These are phyloP conservation scores for Cochlearia excelsa DNA, from an alignment of 345 rosid genomes.

Conservation along the genomic window DNA sequence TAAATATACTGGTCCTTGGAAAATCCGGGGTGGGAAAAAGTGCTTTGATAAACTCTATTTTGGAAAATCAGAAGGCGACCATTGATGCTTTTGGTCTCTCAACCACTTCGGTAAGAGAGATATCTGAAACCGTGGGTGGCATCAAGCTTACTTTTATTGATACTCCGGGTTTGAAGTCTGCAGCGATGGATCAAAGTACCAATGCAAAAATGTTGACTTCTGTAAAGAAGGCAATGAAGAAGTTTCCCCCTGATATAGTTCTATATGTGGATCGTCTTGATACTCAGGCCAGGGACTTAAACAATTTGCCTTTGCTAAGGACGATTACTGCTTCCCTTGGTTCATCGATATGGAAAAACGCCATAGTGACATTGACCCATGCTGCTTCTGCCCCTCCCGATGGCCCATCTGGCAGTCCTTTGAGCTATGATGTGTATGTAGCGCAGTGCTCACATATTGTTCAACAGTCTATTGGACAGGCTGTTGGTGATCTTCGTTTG, in stretches of 20 bases:
- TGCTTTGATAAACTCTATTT: constrained; percentile 84
- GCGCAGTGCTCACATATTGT: constrained; percentile 90
- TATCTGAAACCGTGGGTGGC: constrained; percentile 64
- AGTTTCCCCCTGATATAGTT: constrained; percentile 76
- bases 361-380: constrained; percentile 85
- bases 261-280: constrained; percentile 88
- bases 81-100: constrained; percentile 79
- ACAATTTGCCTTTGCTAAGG: constrained; percentile 73
- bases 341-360: constrained; percentile 81
- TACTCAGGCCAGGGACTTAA: constrained; percentile 76
- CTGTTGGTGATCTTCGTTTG: constrained; percentile 83
- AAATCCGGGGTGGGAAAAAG: constrained; percentile 96
- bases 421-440: constrained; percentile 85
- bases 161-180: constrained; percentile 77
- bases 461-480: constrained; percentile 91
- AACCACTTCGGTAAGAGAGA: constrained; percentile 64
- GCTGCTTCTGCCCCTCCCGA: constrained; percentile 98
- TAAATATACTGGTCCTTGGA: constrained; percentile 84
- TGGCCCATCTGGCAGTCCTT: constrained; percentile 83
- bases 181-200: constrained; percentile 72
- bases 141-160: constrained; percentile 67
- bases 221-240: constrained; percentile 60
- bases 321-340: constrained; percentile 67
- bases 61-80: constrained; percentile 63
- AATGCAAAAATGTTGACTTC: constrained; percentile 65